Conservation (phyloP, 176 grass and related monocot genomes). For the Carex parvula region DNA sequence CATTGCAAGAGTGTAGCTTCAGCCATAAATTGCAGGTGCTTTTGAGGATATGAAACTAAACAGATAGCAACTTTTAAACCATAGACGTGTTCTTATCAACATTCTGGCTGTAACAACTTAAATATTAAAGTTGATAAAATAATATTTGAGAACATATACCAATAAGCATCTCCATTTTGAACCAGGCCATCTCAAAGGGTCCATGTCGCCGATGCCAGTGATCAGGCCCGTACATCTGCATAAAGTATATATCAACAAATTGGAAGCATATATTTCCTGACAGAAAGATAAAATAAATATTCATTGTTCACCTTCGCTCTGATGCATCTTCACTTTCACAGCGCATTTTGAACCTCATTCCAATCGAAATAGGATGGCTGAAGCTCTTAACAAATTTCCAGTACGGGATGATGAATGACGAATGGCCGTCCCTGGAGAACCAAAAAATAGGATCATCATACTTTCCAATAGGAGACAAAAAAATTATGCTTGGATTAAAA, state of each 20-base stretch:
- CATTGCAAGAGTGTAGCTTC: neutral
- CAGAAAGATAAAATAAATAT: slow-evolving; percentile 4
- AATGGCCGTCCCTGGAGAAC: slow-evolving; percentile 50
- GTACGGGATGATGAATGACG: slow-evolving; percentile 75
- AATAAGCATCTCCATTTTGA: slow-evolving; percentile 93
- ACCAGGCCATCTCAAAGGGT: slow-evolving; percentile 64
- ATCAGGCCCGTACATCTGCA: slow-evolving; percentile 69
- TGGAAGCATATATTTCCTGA: neutral
- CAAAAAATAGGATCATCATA: slow-evolving; percentile 25
- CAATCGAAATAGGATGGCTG: slow-evolving; percentile 50
- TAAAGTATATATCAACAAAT: slow-evolving; percentile 18
- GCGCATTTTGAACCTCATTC: slow-evolving; percentile 75
- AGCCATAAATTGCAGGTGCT: neutral
- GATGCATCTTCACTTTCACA: slow-evolving; percentile 71
- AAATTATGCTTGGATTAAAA: neutral
- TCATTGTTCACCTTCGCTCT: slow-evolving; percentile 51
- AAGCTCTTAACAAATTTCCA: slow-evolving; percentile 79
- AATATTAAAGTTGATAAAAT: neutral
- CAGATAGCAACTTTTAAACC: neutral
- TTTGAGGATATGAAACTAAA: neutral
- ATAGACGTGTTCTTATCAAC: neutral
- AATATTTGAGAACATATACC: slow-evolving; percentile 40
- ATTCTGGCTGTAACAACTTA: neutral
- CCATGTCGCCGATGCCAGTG: slow-evolving; percentile 59
- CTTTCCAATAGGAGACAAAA: neutral